Conservation (phyloP, 2,329 filamentous ascomycete species). For the Ceratocystis alfenasii region DNA sequence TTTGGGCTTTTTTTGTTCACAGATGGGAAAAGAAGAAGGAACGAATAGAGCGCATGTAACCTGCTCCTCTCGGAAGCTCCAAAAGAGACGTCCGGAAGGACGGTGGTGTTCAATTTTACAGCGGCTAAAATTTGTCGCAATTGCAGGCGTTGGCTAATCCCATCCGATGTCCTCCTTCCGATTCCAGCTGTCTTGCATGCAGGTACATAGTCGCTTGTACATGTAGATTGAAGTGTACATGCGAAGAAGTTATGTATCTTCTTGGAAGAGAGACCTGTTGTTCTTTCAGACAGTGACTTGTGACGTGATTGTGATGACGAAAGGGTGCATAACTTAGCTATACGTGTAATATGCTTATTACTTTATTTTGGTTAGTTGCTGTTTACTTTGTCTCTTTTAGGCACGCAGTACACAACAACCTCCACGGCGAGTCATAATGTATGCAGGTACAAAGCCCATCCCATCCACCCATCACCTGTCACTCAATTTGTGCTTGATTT, state of each 20-base stretch:
- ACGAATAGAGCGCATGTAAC: too few species aligned
- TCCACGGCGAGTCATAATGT: neutral
- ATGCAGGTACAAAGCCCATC: neutral
- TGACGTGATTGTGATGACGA: too few species aligned
- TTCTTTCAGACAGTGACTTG: neutral
- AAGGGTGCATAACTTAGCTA: neutral
- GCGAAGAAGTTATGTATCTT: neutral
- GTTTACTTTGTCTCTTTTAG: slow-evolving; percentile 2
- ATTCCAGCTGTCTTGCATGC: neutral
- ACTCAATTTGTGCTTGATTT: neutral
- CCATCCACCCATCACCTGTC: neutral
- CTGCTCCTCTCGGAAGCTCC: too few species aligned
- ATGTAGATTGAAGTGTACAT: neutral
- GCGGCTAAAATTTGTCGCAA: neutral
- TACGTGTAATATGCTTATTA: neutral
- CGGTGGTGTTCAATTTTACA: neutral
- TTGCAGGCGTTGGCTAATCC: neutral
- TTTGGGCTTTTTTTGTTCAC: neutral
- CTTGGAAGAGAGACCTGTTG: neutral
- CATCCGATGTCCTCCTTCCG: neutral
- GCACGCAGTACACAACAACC: neutral
- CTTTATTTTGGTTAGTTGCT: neutral
- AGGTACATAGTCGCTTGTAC: neutral
- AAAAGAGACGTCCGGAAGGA: neutral
- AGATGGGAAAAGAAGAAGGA: neutral